phyloP scores from a whole-genome alignment of 495 filamentous ascomycete species.

The Aspergillus sclerotioniger region DNA sequence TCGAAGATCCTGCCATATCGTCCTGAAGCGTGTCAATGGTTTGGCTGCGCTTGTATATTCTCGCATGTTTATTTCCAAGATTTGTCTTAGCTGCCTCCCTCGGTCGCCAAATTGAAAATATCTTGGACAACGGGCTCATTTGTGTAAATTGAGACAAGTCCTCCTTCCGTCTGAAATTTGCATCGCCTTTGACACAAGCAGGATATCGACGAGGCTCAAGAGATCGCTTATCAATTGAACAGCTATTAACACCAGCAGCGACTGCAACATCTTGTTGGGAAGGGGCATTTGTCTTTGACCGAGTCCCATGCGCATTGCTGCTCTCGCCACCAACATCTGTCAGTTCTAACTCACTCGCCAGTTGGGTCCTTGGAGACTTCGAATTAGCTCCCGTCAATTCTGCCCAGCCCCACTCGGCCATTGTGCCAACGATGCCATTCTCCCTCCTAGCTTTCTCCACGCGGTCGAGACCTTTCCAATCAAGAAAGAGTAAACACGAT shows the following conservation, averaged over 20 bases:
- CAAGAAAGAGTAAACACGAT: constrained; percentile 92
- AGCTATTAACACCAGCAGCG: background rate
- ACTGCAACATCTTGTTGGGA: background rate
- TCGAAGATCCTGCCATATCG: constrained; percentile 32
- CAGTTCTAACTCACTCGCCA: constrained; percentile 25
- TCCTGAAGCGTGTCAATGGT: constrained; percentile 52
- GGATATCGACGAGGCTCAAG: constrained; percentile 11
- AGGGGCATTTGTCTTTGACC: background rate
- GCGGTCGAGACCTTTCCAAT: constrained; percentile 90
- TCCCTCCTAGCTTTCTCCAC: constrained; percentile 94
- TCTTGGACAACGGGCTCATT: constrained; percentile 51
- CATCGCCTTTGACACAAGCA: constrained; percentile 7
- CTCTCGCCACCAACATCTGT: constrained; percentile 12
- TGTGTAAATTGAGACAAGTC: constrained; percentile 19
- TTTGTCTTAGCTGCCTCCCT: constrained; percentile 31
- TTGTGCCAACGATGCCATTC: constrained; percentile 85
- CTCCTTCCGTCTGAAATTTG: constrained; percentile 12
- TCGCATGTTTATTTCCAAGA: constrained; percentile 51
- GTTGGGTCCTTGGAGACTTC: constrained; percentile 43
- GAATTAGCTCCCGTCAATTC: constrained; percentile 84
- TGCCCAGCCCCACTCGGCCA: constrained; percentile 92
- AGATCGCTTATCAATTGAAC: constrained; percentile 18
- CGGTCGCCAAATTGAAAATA: constrained; percentile 64
- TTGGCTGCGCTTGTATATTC: constrained; percentile 76
- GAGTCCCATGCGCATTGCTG: constrained; percentile 5